These are phyloP conservation scores for Chlamydomonas urium DNA, from an alignment of 139 green algal species.

Conservation along the genomic window DNA sequence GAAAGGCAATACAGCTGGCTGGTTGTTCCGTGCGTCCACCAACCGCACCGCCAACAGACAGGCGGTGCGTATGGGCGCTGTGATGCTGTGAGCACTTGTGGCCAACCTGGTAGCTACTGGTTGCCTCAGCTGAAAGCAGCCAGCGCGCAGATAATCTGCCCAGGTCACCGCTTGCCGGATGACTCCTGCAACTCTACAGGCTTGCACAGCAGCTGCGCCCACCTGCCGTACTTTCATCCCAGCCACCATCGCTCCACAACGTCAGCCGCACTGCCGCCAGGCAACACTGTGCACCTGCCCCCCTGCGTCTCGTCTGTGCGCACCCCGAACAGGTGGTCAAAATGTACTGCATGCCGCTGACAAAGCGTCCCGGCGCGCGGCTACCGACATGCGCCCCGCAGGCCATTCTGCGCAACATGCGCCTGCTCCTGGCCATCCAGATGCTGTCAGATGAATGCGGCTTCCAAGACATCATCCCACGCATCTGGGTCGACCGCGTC, in stretches of 20 bases:
- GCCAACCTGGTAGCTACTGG: no score
- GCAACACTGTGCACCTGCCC: no score
- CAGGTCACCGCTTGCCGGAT: no score
- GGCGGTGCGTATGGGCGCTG: background rate
- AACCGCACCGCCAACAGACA: background rate
- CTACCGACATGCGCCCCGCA: conserved; percentile 6
- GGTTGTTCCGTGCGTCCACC: conserved; percentile 9
- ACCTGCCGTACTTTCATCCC: no score
- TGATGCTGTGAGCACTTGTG: background rate
- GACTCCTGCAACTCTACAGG: no score
- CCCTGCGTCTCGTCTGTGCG: no score
- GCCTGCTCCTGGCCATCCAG: conserved; percentile 31
- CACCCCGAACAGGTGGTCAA: no score
- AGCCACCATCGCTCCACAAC: no score
- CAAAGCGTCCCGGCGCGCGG: background rate
- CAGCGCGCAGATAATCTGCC: no score
- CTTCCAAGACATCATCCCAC: conserved; percentile 31
- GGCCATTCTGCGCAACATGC: conserved; percentile 26
- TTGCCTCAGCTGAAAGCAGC: no score
- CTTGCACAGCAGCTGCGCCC: no score
- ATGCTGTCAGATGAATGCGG: conserved; percentile 28
- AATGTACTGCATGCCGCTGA: conserved; percentile 14
- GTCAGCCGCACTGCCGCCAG: no score
- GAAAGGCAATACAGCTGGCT: conserved; percentile 12
- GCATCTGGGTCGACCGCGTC: conserved; percentile 26